Conservation (phyloP, 176 grass and related monocot species). For the Oryza coarctata region DNA sequence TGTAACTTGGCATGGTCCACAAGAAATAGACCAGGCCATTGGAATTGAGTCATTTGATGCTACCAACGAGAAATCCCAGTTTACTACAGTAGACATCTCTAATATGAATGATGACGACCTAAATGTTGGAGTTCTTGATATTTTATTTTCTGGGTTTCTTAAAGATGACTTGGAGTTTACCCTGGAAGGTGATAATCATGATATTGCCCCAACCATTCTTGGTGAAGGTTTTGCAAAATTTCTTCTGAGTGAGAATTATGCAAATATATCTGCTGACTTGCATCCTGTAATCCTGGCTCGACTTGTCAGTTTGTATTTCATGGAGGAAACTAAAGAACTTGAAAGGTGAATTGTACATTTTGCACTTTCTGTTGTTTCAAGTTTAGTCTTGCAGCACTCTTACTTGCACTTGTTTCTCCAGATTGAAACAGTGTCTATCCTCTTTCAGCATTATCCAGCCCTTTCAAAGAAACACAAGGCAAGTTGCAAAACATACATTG, state of each 20-base stretch:
- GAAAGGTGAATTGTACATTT: constrained; percentile 64
- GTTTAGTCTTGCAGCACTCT: constrained; percentile 19
- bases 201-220: constrained; percentile 67
- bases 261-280: constrained; percentile 58
- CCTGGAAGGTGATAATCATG: constrained; percentile 65
- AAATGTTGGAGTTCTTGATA: constrained; percentile 65
- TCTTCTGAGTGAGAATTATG: constrained; percentile 69
- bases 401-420: constrained; percentile 22
- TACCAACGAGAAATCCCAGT: constrained; percentile 44
- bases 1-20: constrained; percentile 75
- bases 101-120: constrained; percentile 59
- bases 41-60: constrained; percentile 51
- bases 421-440: constrained; percentile 94
- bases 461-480: constrained; percentile 76
- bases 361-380: constrained; percentile 3
- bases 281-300: constrained; percentile 66
- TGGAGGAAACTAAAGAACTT: constrained; percentile 66
- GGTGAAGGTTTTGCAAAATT: constrained; percentile 94
- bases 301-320: constrained; percentile 72
- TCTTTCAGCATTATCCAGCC: constrained; percentile 86
- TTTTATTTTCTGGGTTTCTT: constrained; percentile 74
- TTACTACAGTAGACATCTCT: constrained; percentile 56
- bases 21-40: constrained; percentile 67
- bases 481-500: constrained; percentile 36
- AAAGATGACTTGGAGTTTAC: constrained; percentile 57